phyloP scores from a whole-genome alignment of 2,329 filamentous ascomycete species.

The Pseudogymnoascus sp. region DNA sequence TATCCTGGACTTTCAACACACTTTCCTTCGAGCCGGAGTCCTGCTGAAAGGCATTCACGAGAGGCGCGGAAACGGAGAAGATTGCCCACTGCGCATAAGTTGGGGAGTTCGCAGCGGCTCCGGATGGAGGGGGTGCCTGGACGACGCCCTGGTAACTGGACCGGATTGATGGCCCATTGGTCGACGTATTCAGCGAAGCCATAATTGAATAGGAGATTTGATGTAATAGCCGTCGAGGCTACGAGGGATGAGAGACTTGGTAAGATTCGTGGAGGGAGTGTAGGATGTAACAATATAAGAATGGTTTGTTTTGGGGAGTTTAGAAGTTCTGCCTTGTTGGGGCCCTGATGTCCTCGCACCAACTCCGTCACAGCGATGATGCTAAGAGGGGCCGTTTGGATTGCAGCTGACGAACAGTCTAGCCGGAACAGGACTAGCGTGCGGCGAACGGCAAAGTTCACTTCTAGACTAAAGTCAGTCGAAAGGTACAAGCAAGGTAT shows the following conservation, averaged over 20 bases:
- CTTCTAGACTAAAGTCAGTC: background rate
- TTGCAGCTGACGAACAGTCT: background rate
- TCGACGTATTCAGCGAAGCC: constrained; percentile 73
- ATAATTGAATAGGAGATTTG: constrained; percentile 36
- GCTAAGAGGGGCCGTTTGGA: constrained; percentile 5
- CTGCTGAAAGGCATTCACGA: constrained; percentile 84
- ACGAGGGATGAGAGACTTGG: background rate
- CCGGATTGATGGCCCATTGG: constrained; percentile 75
- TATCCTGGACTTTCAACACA: constrained; percentile 86
- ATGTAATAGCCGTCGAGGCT: constrained; percentile 3
- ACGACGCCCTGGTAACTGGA: constrained; percentile 69
- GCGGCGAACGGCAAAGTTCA: constrained; percentile 4
- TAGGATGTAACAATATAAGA: constrained; percentile 6
- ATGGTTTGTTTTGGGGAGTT: background rate
- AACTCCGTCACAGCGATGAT: constrained; percentile 2
- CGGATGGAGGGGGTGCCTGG: constrained; percentile 49
- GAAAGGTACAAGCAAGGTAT: constrained; percentile 2
- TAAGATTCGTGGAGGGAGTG: background rate
- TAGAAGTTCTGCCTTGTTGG: constrained; percentile 4
- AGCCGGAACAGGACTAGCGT: background rate
- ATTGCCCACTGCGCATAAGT: constrained; percentile 91
- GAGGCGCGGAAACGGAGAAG: constrained; percentile 84
- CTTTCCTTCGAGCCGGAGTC: constrained; percentile 82
- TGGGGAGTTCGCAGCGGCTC: constrained; percentile 55
- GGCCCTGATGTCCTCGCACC: background rate